A percentile compares a stretch with the other conserved stretches of the same genome.
Conservation (phyloP, 345 rosid genomes). For the Citrus inodora region DNA sequence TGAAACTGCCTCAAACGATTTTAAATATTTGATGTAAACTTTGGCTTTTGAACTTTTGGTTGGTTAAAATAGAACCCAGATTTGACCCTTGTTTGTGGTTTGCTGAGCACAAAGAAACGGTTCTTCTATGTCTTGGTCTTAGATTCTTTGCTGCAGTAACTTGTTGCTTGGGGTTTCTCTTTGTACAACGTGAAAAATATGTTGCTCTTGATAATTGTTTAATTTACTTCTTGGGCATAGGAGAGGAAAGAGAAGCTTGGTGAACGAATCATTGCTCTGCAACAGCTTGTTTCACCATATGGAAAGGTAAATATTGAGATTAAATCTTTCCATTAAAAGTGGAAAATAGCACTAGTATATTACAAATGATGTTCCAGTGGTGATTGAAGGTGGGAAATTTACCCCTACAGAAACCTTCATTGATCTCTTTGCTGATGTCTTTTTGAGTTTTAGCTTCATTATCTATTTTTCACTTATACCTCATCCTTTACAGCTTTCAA, state of each 20-base stretch:
- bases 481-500: background rate
- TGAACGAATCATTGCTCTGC: slow-evolving; percentile 79
- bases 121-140: background rate
- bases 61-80: background rate
- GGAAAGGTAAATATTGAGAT: slow-evolving; percentile 65
- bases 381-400: background rate
- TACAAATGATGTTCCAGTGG: background rate
- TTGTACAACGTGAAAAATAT: background rate
- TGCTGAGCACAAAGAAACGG: background rate
- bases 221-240: slow-evolving; percentile 35
- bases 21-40: no score
- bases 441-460: background rate
- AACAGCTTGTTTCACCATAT: slow-evolving; percentile 92
- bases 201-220: background rate
- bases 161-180: background rate
- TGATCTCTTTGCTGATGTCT: background rate
- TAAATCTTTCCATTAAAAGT: background rate
- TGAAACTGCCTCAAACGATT: background rate
- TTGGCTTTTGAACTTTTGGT: background rate
- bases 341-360: background rate
- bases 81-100: background rate
- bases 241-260: slow-evolving; percentile 90
- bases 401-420: background rate
- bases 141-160: background rate
- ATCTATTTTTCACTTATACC: background rate